phyloP scores from a whole-genome alignment of 352 stramenopile species.

The Pythium monospermum region DNA sequence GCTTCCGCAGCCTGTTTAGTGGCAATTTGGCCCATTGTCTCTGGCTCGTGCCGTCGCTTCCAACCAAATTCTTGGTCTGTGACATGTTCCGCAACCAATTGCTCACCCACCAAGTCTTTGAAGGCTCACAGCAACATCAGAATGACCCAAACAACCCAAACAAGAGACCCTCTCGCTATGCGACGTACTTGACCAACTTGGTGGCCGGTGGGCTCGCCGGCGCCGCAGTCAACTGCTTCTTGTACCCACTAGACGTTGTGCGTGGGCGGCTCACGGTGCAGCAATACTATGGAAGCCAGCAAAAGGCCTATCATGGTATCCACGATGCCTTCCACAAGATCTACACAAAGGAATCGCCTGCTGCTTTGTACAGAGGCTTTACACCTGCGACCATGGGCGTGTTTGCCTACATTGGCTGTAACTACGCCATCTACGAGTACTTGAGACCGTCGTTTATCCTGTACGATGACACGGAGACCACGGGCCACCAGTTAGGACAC shows the following conservation, averaged over 20 bases:
- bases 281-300: slow-evolving; percentile 40
- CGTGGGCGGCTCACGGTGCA: slow-evolving; percentile 68
- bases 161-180: too few species aligned
- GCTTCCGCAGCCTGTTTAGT: slow-evolving; percentile 59
- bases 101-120: slow-evolving; percentile 10
- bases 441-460: slow-evolving; percentile 74
- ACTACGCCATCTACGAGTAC: slow-evolving; percentile 81
- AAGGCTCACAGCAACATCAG: neutral
- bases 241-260: slow-evolving; percentile 79
- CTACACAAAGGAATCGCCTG: slow-evolving; percentile 32
- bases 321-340: slow-evolving; percentile 52
- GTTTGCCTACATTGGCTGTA: slow-evolving; percentile 81
- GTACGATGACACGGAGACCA: slow-evolving; percentile 56
- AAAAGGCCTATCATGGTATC: slow-evolving; percentile 42
- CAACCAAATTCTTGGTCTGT: slow-evolving; percentile 73
- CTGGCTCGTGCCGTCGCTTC: slow-evolving; percentile 77
- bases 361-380: slow-evolving; percentile 78
- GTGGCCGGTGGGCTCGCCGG: slow-evolving; percentile 59
- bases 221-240: slow-evolving; percentile 56
- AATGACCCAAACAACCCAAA: too few species aligned
- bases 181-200: slow-evolving; percentile 50
- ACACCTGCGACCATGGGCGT: slow-evolving; percentile 59
- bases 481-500: slow-evolving; percentile 47
- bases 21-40: slow-evolving; percentile 79
- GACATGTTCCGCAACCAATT: slow-evolving; percentile 66